These are phyloP conservation scores for Leccinum fallax DNA, from an alignment of 1,284 basidiomycete genomes.

Conservation along the genomic window DNA sequence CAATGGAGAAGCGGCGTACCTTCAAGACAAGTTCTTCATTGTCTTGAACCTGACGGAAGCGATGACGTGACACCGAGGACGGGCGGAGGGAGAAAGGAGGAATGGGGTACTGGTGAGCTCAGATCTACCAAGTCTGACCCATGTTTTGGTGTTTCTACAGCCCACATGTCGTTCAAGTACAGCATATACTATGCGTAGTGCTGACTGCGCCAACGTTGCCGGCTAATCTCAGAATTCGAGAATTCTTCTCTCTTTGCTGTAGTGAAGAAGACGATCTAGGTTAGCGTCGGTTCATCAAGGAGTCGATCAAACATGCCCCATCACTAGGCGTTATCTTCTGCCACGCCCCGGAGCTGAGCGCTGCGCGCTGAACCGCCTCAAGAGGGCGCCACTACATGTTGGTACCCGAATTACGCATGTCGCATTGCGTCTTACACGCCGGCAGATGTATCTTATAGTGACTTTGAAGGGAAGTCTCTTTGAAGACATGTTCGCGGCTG, in stretches of 20 bases:
- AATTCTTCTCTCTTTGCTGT: not conserved
- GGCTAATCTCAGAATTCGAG: not conserved
- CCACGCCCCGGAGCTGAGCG: not conserved
- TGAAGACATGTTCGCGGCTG: not conserved
- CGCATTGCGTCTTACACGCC: not conserved
- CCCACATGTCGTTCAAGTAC: not conserved
- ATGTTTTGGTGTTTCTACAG: not conserved
- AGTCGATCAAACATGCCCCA: not conserved
- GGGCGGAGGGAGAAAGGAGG: not conserved
- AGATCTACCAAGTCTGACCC: not conserved
- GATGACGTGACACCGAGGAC: not conserved
- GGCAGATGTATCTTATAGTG: not conserved
- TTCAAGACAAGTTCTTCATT: not conserved
- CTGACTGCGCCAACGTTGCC: not conserved
- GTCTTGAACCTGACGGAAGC: not conserved
- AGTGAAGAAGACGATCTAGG: not conserved
- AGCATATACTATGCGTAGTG: not conserved
- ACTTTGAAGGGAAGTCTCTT: not conserved
- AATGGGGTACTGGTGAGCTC: not conserved
- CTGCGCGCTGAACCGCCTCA: not conserved
- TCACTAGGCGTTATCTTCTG: not conserved
- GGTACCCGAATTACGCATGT: not conserved
- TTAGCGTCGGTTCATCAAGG: not conserved
- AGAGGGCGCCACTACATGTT: not conserved
- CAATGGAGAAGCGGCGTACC: not conserved